These are phyloP conservation scores for Fraxinus pennsylvanica DNA, from an alignment of 257 asterid species.

Conservation along the genomic window DNA sequence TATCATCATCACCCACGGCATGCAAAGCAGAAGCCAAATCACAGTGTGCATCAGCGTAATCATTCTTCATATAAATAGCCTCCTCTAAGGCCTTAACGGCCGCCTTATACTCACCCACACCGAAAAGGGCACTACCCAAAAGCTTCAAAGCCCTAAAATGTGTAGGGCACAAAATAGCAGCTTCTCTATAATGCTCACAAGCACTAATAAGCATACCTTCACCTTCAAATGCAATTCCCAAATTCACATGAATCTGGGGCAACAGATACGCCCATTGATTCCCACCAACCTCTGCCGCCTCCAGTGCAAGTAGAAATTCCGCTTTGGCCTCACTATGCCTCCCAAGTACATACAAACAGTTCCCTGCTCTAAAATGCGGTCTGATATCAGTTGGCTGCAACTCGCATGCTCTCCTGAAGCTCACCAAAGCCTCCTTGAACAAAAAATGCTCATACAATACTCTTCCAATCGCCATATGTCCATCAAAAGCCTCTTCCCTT, in stretches of 20 bases:
- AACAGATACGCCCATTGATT: constrained; percentile 96
- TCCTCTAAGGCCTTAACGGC: constrained; percentile 99
- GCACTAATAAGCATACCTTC: constrained; percentile 97
- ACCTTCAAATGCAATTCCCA: constrained; percentile 92
- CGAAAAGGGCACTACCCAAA: constrained; percentile 94
- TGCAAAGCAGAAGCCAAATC: constrained; percentile 98
- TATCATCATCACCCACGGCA: constrained; percentile 97
- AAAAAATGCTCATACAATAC: constrained; percentile 76
- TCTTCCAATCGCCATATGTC: constrained; percentile 94
- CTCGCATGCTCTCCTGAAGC: constrained; percentile 94
- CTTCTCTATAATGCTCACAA: constrained; percentile 99
- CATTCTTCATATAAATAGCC: constrained; percentile 92
- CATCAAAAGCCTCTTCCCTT: constrained; percentile 93
- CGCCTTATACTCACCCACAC: constrained; percentile 97
- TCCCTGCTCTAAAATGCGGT: constrained; percentile 95
- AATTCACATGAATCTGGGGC: constrained; percentile 97
- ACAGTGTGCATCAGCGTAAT: constrained; percentile 96
- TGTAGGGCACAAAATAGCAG: constrained; percentile 97
- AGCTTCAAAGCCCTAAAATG: constrained; percentile 95
- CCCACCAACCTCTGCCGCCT: constrained; percentile 95
- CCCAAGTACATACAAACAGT: constrained; percentile 78
- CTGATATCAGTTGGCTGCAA: constrained; percentile 87
- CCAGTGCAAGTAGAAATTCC: constrained; percentile 84
- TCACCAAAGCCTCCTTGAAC: constrained; percentile 82
- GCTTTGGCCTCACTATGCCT: constrained; percentile 71